phyloP scores from a whole-genome alignment of 805 yeast genomes.

The Candida silvicultrix region DNA sequence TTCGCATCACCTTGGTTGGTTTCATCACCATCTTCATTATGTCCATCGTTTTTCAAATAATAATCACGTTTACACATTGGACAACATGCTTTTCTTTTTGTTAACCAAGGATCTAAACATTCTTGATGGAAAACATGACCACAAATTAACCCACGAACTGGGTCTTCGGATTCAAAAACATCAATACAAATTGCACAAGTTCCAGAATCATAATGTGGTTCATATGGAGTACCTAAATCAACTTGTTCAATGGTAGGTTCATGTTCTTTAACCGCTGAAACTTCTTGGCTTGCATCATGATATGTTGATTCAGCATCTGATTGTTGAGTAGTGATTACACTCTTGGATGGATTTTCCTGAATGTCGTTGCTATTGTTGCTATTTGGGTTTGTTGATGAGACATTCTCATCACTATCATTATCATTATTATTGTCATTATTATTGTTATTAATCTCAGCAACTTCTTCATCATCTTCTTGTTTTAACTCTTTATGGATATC shows the following conservation, averaged over 20 bases:
- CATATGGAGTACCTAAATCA: conserved; percentile 20
- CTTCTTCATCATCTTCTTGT: conserved; percentile 18
- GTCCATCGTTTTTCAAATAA: conserved; percentile 23
- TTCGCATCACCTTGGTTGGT: no score
- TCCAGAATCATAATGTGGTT: conserved; percentile 54
- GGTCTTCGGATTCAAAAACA: conserved; percentile 50
- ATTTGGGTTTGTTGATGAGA: no score
- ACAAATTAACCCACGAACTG: conserved; percentile 69
- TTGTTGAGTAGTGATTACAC: not conserved
- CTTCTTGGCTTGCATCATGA: not conserved
- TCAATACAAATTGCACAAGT: conserved; percentile 78
- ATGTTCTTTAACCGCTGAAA: not conserved
- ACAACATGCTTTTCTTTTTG: conserved; percentile 69
- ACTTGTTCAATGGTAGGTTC: not conserved
- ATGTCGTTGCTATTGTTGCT: not conserved
- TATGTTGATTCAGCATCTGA: not conserved
- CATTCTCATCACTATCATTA: not conserved
- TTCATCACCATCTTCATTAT: conserved; percentile 7
- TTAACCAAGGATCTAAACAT: conserved; percentile 81
- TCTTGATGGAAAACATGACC: conserved; percentile 79
- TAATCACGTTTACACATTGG: conserved; percentile 78
- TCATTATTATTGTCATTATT: not conserved
- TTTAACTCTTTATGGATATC: conserved; percentile 40
- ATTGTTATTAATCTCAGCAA: not conserved
- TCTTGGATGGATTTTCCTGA: not conserved